Evolutionary conservation across 2,329 filamentous ascomycete genomes (phyloP).

Genomic region (Metarhizium robertsii): DNA sequence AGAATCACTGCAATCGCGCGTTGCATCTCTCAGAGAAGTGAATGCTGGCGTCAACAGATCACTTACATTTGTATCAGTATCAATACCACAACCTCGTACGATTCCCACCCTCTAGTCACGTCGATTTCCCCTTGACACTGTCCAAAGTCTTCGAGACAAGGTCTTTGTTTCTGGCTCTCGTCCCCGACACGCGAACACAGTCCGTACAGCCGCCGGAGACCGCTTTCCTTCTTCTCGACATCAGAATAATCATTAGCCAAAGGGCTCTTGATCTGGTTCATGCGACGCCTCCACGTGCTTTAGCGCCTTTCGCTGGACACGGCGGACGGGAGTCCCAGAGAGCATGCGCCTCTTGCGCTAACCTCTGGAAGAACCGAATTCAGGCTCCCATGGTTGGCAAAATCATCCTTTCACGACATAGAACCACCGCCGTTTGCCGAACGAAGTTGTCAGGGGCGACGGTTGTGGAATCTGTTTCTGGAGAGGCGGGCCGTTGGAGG

Average conservation of each 20-base stretch:
- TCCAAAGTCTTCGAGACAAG: slow-evolving; percentile 1
- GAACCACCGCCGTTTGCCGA: background rate
- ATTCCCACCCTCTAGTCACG: background rate
- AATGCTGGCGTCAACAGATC: background rate
- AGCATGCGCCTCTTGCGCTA: slow-evolving; percentile 6
- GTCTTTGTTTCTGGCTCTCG: background rate
- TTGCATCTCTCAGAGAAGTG: background rate
- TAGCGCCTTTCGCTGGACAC: background rate
- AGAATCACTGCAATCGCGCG: background rate
- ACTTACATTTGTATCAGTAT: background rate
- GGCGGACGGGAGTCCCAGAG: background rate
- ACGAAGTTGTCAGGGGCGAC: background rate
- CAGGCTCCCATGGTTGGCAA: background rate
- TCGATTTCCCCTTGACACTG: slow-evolving; percentile 1
- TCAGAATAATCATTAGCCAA: background rate
- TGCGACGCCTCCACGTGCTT: background rate
- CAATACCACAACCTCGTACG: background rate
- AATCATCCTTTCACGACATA: background rate
- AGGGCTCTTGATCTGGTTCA: background rate
- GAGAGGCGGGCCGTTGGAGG: slow-evolving; percentile 5
- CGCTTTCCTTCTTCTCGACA: background rate
- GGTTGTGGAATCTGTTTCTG: background rate
- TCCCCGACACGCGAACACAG: background rate
- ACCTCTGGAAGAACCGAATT: slow-evolving; percentile 2
- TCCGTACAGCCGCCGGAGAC: background rate